Evolutionary conservation across 225 moss, liverwort and hornwort species (phyloP), one percentile per base, ranked within the genome.

Genomic region (Bryoerythrophyllum caledonicum): DNA sequence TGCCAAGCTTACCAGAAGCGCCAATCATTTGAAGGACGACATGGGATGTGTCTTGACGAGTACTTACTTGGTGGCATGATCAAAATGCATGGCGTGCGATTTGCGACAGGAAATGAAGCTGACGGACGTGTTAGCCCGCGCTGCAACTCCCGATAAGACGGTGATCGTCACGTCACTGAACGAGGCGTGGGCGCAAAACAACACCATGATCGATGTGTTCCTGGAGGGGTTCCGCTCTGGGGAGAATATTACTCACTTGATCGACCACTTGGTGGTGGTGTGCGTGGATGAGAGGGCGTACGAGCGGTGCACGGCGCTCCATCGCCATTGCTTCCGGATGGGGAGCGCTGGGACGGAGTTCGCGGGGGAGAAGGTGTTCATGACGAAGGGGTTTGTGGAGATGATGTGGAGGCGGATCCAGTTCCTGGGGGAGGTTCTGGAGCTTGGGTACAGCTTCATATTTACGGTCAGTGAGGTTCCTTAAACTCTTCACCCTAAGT

Each of bases 321-420:
- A 96, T 71, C 82, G 82, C 5, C 86, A 89, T 49, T 96, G 96
- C 79, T 96, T 86, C 62, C 78, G 81, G 23, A 57, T 96, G 75
- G 81, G 65, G 30, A 92, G 90, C 9, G 62, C 65, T 6, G 91
- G 91, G 14, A 81, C 89, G 0, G 85, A 96, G 25, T 93, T 90
- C 20, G 70, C 84, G 5, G 83, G 75, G 0, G 93, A 93, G 80
- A 90, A 90, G 70, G 54, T 3, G 40, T 96, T 90, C 71, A 93
- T 96, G 96, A 83, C 84, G 57, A 67, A 26, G 46, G 95, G 90
- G 65, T 96, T 87, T n/a, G 19, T 96, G 74, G 86, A 72, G 35
- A 90, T 96, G 96, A 93, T 93, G 93, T 93, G 95, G 95, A 86
- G 91, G 56, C 79, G 95, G 28, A 86, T 96, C 27, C 76, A 91